Base-by-base conservation (phyloP, 2,329 filamentous ascomycete species). In the Monosporascus cannonballus region DNA sequence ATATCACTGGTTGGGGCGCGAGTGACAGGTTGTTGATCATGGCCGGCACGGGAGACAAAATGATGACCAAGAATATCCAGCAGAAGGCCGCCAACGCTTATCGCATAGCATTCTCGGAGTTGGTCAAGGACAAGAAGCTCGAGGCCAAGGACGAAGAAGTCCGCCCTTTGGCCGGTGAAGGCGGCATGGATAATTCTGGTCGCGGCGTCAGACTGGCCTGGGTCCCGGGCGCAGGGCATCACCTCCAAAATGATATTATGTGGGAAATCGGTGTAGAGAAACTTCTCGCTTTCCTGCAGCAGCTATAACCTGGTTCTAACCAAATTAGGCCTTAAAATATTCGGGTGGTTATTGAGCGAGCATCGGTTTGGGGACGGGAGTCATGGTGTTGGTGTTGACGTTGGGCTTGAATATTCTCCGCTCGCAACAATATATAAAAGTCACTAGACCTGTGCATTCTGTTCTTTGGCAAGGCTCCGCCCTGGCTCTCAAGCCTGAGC, bases 161-260 rank as follows among this genome's bases (percentile, higher is more conserved):
- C 49, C 34, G 49, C 27, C 14, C 52, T 3, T 11, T 64, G 8
- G 24, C 52, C 0, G 63, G 61, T 1, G 62, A 61, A 42, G 62
- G 57, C 6, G 64, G 48, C 1, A 25, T 57, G 30, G 68, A 70
- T 47, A 57, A 61, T 20, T 58, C 42, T 2, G 65, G 66, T 3
- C 59, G 66, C 11, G 74, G 73, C 1, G 74, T 80, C 9, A 62
- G 65, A 47, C 63, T 76, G 47, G 68, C 59, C 17, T 64, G 74
- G 46, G 73, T 80, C 1, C 65, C 69, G 3, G 71, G 70, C 3
- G 68, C 76, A 3, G 78, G 73, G 2, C 77, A 82, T 61, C 78
- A 82, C 64, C 55, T 80, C 45, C 76, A 80, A 60, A 79, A 81
- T 51, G 77, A 81, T 58, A 63, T 73, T 11, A 67, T 69, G 39